Evolutionary conservation across 805 yeast genomes (phyloP).

Genomic region (Candida insectalens): DNA sequence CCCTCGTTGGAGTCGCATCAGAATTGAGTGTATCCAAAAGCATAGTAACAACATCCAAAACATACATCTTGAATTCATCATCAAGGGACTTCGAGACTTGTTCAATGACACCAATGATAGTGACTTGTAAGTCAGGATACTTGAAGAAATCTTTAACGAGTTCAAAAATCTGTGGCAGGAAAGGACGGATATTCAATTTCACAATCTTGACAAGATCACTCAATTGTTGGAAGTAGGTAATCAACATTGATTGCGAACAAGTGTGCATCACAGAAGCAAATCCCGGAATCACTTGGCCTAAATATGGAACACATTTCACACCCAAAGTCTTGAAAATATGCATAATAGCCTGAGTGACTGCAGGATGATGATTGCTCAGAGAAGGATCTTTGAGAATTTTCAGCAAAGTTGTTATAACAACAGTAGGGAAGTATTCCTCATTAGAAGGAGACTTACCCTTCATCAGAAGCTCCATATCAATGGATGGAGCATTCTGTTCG

Average conservation of each 20-base stretch:
- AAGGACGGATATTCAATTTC: slow-evolving; percentile 83
- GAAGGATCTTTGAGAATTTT: slow-evolving; percentile 81
- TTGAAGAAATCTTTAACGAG: slow-evolving; percentile 68
- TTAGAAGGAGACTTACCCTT: slow-evolving; percentile 88
- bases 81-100: slow-evolving; percentile 78
- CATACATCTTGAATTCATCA: slow-evolving; percentile 81
- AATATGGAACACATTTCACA: slow-evolving; percentile 77
- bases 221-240: slow-evolving; percentile 82
- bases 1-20: slow-evolving; percentile 51
- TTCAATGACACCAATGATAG: slow-evolving; percentile 73
- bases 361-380: slow-evolving; percentile 75
- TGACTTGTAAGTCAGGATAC: slow-evolving; percentile 56
- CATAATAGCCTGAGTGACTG: slow-evolving; percentile 90
- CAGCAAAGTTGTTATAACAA: slow-evolving; percentile 78
- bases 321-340: slow-evolving; percentile 86
- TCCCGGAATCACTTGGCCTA: slow-evolving; percentile 83
- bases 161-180: slow-evolving; percentile 62
- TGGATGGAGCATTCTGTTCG: slow-evolving; percentile 81
- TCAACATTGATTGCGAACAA: slow-evolving; percentile 70
- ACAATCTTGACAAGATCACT: slow-evolving; percentile 73
- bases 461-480: slow-evolving; percentile 84
- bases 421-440: slow-evolving; percentile 93
- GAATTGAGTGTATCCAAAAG: slow-evolving; percentile 69
- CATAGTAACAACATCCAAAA: slow-evolving; percentile 69
- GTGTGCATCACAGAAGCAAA: slow-evolving; percentile 75